phyloP scores from a whole-genome alignment of 257 asterid genomes.

The Parsonsia alboflavescens region DNA sequence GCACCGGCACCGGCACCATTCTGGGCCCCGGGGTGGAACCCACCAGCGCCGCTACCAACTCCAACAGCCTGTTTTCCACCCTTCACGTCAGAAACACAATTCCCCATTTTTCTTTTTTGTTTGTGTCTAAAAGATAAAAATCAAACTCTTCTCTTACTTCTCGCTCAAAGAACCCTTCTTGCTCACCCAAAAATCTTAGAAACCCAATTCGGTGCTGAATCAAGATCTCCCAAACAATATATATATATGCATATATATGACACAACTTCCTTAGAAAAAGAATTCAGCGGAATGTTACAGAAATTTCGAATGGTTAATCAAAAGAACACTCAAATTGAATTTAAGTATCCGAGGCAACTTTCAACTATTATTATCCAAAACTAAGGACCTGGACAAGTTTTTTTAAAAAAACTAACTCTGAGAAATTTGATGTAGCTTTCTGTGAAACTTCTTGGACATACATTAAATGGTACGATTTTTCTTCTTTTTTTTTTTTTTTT shows the following conservation, averaged over 20 bases:
- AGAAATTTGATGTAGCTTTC: not conserved
- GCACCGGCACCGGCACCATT: slow-evolving; percentile 13
- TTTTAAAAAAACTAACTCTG: not conserved
- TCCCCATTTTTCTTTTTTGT: not conserved
- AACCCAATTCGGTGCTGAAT: not conserved
- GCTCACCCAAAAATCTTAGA: not conserved
- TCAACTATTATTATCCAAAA: no score
- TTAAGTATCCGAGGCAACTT: no score
- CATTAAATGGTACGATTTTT: no score
- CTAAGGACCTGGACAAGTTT: no score
- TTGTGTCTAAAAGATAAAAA: not conserved
- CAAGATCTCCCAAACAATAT: not conserved
- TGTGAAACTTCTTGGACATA: not conserved
- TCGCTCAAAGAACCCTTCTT: not conserved
- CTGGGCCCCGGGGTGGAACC: slow-evolving; percentile 24
- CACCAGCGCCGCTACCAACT: slow-evolving; percentile 18
- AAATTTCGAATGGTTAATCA: not conserved
- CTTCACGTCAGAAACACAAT: slow-evolving; percentile 40
- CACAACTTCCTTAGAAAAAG: not conserved
- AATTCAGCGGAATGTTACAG: not conserved
- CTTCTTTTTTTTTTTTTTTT: no score
- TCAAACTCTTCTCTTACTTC: not conserved
- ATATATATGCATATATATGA: no score
- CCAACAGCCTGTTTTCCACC: slow-evolving; percentile 74
- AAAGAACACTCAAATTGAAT: not conserved